Percentiles rank a stretch among this genome's conserved stretches.
Conservation (phyloP, 2,329 filamentous ascomycete genomes). For the Colletotrichum sp. region DNA sequence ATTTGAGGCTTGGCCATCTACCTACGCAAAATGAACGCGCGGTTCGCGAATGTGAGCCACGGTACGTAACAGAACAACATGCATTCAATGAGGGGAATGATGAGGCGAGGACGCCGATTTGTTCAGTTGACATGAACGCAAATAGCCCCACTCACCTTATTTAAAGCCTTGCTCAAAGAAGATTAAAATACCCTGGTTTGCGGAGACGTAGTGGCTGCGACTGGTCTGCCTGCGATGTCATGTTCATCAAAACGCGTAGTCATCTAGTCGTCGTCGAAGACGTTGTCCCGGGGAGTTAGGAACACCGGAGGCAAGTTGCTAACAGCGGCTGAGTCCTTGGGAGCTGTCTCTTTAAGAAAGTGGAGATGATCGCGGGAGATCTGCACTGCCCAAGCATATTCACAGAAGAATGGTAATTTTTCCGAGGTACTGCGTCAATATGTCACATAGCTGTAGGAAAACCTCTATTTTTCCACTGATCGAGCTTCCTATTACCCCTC, state of each 20-base stretch:
- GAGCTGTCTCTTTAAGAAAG: background rate
- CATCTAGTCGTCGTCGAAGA: rapidly evolving
- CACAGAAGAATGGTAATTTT: background rate
- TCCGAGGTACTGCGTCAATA: background rate
- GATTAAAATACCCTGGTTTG: rapidly evolving
- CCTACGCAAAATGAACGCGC: too few relatives aligned
- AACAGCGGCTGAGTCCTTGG: background rate
- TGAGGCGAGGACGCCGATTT: too few relatives aligned
- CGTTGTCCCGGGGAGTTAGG: background rate
- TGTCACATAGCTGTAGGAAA: rapidly evolving
- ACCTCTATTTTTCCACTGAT: too few relatives aligned
- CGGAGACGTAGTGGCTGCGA: background rate
- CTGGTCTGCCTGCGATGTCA: background rate
- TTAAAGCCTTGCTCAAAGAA: background rate
- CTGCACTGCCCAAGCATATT: background rate
- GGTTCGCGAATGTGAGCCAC: rapidly evolving
- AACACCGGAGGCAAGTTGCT: background rate
- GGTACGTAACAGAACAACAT: too few relatives aligned
- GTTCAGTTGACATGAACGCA: too few relatives aligned
- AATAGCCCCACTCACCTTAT: too few relatives aligned
- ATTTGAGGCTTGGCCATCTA: too few relatives aligned
- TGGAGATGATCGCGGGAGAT: rapidly evolving
- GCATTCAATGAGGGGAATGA: too few relatives aligned
- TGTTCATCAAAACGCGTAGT: background rate
- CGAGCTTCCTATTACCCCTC: too few relatives aligned